Evolutionary conservation across 202 grass and related monocot species (phyloP), one percentile per base, ranked within the genome.

Genomic region (Eragrostis tef): DNA sequence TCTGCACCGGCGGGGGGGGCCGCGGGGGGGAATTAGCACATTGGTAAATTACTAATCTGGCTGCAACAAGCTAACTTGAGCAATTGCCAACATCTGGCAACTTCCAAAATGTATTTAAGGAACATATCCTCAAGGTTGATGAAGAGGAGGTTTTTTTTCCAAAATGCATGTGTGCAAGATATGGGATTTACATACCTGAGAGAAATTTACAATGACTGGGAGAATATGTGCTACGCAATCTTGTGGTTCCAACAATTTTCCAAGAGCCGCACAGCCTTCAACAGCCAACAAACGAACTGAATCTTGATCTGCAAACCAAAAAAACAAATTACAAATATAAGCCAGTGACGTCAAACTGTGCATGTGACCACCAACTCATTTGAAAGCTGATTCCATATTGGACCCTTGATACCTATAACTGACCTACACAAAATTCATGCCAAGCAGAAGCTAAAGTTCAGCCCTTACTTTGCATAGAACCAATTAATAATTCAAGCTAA

Each of bases 201-300:
- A 92, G 74, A 98, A 98, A 83, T 91, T 98, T 27, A 93, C 87
- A 83, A 93, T 98, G 41, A 95, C 92, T 63, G 90, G 92, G 78
- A 98, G 92, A 83, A 98, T 93, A 75, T 93, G 92, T 29, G 88
- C 83, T 36, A 89, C 90, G 75, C 95, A 98, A 77, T 98, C 95
- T 85, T 95, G 88, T 2, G 95, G 87, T 70, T 98, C 90, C 57
- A 98, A 83, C 83, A 95, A 91, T 70, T 95, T 98, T 31, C 95
- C 95, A 75, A 98, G 95, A 64, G 95, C 90, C 0, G 95, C 90
- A 83, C 92, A 98, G 36, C 95, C 92, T 85, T 98, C 95, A 36
- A 98, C 95, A 64, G 95, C 92, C 77, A 98, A 85, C 27, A 98
- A 75, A 39, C 95, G 90, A 19, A 98, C 95, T 60, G 92, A 98